Evolutionary conservation across 2,329 filamentous ascomycete genomes (phyloP), one percentile per base, ranked within the genome.

Genomic region (Trichoderma gracile): DNA sequence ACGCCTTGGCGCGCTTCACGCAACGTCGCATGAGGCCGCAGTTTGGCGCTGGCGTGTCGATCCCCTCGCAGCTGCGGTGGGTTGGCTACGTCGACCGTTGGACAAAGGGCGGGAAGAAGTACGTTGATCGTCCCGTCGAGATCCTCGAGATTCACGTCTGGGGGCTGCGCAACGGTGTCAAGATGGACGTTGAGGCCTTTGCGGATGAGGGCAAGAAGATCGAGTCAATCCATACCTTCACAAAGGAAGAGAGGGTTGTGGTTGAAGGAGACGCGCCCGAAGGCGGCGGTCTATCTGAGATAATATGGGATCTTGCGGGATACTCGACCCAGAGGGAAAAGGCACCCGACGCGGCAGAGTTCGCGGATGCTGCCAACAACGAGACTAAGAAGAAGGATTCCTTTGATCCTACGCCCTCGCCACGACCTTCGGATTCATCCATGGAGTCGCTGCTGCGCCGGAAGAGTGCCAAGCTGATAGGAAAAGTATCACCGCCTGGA

Each of bases 171-270:
- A 88, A 93, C 70, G 93, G 94, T 0, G 93, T 98, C 67, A 96
- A 95, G 76, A 84, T 98, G 38, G 86, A 88, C 0, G 84, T 98
- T 0, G 90, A 96, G 73, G 93, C 93, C 0, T 98, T 88, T 68
- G 86, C 88, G 1, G 90, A 98, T n/a, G 90, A 95, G 69, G 94
- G 95, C 6, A 93, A 92, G 78, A 88, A 85, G 70, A 97, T 98
- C 70, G 89, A 92, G 73, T 82, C 85, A 10, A 89, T 95, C 62
- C 93, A 98, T 74, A 89, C 89, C 0, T 98, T 98, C 72, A 82
- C 79, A 64, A 86, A 82, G 71, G 82, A 80, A 56, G 94, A 98
- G 77, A 84, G 91, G 54, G 82, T 88, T 15, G 78, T 93, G 3
- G 83, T 94, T 0, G 81, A 91, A 68, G 83, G 81, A 0, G 78